Evolutionary conservation across 2,329 filamentous ascomycete genomes (phyloP).

Genomic region (Bipolaris oryzae): DNA sequence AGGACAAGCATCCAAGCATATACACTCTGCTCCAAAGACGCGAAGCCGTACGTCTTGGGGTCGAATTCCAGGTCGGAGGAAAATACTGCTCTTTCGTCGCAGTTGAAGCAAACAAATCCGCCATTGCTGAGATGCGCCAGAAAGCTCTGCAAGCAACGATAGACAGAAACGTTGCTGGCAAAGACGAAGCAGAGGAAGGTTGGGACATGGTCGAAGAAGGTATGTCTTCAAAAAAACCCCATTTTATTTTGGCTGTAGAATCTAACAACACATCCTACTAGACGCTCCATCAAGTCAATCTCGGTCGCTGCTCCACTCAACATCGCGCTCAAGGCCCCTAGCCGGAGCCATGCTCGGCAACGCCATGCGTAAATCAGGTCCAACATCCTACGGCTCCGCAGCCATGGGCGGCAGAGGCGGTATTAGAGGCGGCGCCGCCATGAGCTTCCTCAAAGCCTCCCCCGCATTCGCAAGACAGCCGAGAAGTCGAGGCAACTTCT

Average conservation of each 20-base stretch:
- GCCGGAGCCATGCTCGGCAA: too few relatives aligned
- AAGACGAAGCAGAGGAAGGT: neutral
- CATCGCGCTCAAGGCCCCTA: too few relatives aligned
- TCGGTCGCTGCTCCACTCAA: too few relatives aligned
- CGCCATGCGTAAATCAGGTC: too few relatives aligned
- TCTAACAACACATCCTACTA: neutral
- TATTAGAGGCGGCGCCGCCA: too few relatives aligned
- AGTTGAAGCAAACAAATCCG: conserved; percentile 5
- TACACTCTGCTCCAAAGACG: conserved; percentile 3
- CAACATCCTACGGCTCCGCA: too few relatives aligned
- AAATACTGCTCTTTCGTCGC: conserved; percentile 10
- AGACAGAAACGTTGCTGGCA: neutral
- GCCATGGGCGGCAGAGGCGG: too few relatives aligned
- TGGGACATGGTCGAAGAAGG: conserved; percentile 1
- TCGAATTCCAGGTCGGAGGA: conserved; percentile 8
- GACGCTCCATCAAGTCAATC: neutral
- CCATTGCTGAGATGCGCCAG: neutral
- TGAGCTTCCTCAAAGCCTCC: too few relatives aligned
- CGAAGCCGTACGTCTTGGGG: conserved; percentile 8
- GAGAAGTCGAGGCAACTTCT: neutral
- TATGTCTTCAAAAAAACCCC: neutral
- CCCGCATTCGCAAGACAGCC: too few relatives aligned
- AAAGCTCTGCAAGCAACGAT: neutral
- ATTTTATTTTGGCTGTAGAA: too few relatives aligned
- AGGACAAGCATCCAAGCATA: neutral